phyloP scores from a whole-genome alignment of 768 basidiomycete genomes.

The Calocera cornea region DNA sequence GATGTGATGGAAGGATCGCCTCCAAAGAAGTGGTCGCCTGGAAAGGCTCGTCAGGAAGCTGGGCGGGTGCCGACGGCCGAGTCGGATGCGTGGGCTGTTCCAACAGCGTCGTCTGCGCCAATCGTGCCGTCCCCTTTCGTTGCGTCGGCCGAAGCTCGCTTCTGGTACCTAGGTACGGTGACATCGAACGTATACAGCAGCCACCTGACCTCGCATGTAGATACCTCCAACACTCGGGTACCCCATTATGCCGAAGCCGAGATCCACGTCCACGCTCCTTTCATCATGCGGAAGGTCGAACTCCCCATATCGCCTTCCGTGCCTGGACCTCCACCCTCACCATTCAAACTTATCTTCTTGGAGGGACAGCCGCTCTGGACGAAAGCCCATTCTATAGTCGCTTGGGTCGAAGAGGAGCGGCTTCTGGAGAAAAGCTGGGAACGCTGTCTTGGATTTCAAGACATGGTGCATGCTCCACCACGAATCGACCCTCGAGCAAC shows the following conservation, averaged over 20 bases:
- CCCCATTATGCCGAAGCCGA: background rate
- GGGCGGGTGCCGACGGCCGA: background rate
- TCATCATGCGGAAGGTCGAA: conserved; percentile 1
- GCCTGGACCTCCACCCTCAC: background rate
- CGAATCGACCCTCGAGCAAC: background rate
- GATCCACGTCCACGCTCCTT: background rate
- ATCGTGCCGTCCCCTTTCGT: background rate
- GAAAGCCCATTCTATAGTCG: background rate
- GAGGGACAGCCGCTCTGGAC: background rate
- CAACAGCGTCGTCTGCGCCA: background rate
- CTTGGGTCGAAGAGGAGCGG: background rate
- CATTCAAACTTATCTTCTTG: background rate
- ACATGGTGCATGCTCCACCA: background rate
- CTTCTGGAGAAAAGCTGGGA: background rate
- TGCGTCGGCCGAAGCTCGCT: background rate
- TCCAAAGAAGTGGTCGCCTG: background rate
- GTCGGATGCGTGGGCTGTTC: background rate
- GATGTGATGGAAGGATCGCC: background rate
- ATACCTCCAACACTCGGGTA: background rate
- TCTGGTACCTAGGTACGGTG: background rate
- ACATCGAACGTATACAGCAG: background rate
- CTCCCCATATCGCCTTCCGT: background rate
- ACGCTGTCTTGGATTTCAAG: background rate
- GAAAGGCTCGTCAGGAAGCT: background rate
- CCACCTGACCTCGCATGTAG: too few species aligned